These are phyloP conservation scores for Euphorbia schlechtendalii DNA, from an alignment of 441 rosid species.

Conservation along the genomic window DNA sequence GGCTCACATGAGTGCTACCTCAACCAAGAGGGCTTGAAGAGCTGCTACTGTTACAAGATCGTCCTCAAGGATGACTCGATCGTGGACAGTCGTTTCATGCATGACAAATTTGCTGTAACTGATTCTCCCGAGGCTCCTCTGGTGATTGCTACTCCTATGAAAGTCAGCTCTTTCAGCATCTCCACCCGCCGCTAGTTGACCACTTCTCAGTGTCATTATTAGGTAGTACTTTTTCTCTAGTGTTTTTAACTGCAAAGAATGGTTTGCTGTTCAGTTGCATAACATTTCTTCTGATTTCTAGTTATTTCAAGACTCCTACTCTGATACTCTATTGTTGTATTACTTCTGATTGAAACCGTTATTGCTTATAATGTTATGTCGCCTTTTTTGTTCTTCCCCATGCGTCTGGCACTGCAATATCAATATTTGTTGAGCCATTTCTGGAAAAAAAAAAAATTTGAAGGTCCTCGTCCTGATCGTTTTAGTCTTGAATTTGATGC, in stretches of 20 bases:
- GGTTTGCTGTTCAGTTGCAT: slow-evolving; percentile 15
- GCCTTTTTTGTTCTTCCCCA: not conserved
- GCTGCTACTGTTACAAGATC: slow-evolving; percentile 94
- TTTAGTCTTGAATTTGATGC: too few relatives aligned
- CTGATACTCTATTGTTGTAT: slow-evolving; percentile 9
- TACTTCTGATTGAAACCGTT: slow-evolving; percentile 9
- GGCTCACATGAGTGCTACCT: slow-evolving; percentile 84
- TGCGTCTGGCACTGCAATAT: not conserved
- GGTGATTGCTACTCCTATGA: slow-evolving; percentile 88
- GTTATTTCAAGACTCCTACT: slow-evolving; percentile 13
- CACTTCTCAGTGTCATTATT: slow-evolving; percentile 19
- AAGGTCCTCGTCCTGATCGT: too few relatives aligned
- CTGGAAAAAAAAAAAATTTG: too few relatives aligned
- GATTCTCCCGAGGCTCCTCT: slow-evolving; percentile 96
- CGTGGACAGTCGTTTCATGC: slow-evolving; percentile 96
- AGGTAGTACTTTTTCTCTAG: slow-evolving; percentile 11
- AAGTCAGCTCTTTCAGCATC: slow-evolving; percentile 97
- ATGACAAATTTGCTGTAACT: slow-evolving; percentile 80
- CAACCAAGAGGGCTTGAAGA: slow-evolving; percentile 86
- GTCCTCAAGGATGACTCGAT: slow-evolving; percentile 89
- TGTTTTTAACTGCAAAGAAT: slow-evolving; percentile 16
- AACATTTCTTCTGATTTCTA: slow-evolving; percentile 3
- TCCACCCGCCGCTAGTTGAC: slow-evolving; percentile 47
- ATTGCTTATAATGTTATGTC: not conserved
- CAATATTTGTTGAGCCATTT: too few relatives aligned